These are phyloP conservation scores for Corynespora cassiicola DNA, from an alignment of 2,329 filamentous ascomycete species.

Conservation along the genomic window DNA sequence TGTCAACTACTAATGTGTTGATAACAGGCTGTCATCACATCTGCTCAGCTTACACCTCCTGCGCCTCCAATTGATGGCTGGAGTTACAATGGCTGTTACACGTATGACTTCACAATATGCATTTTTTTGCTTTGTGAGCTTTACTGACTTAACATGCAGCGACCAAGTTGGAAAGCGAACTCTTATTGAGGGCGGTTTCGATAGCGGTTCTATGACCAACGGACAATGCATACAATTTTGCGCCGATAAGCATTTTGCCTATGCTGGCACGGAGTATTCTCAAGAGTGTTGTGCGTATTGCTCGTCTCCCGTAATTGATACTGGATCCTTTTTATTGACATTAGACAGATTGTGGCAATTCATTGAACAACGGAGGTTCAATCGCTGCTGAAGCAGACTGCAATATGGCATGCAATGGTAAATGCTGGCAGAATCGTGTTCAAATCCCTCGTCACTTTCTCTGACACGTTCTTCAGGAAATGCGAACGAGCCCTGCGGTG, in stretches of 20 bases:
- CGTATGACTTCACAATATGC: too few species aligned
- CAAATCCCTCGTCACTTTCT: background rate
- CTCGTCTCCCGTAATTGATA: background rate
- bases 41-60: too few species aligned
- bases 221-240: constrained; percentile 18
- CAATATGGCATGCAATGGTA: constrained; percentile 17
- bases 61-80: too few species aligned
- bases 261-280: constrained; percentile 21
- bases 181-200: constrained; percentile 2
- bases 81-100: too few species aligned
- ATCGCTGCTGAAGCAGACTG: constrained; percentile 11
- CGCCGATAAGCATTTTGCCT: constrained; percentile 9
- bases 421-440: background rate
- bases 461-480: constrained; percentile 11
- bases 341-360: constrained; percentile 18
- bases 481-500: constrained; percentile 20
- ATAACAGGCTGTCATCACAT: too few species aligned
- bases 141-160: too few species aligned
- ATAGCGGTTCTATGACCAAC: constrained; percentile 16
- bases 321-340: too few species aligned
- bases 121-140: too few species aligned
- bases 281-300: constrained; percentile 15
- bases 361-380: constrained; percentile 5
- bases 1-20: too few species aligned
- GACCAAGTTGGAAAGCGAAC: constrained; percentile 11